A percentile compares a stretch with the other conserved stretches of the same genome.
These are phyloP conservation scores for Candida vartiovaarae DNA, from an alignment of 805 yeast species.

Conservation along the genomic window DNA sequence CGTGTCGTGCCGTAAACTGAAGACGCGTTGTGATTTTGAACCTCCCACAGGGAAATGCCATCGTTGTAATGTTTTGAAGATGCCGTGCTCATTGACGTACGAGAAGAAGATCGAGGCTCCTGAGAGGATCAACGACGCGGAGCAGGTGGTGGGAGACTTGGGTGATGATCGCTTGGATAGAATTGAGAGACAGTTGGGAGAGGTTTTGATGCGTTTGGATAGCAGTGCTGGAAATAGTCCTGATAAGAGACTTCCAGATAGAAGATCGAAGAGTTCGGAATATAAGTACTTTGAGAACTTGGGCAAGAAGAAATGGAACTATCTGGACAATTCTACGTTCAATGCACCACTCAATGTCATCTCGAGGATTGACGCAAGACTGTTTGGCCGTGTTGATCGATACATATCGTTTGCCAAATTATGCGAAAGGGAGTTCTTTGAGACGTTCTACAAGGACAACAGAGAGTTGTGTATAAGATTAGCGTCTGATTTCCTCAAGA, in stretches of 20 bases:
- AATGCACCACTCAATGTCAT: constrained; percentile 33
- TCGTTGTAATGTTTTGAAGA: constrained; percentile 40
- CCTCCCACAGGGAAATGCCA: constrained; percentile 39
- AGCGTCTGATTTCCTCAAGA: constrained; percentile 40
- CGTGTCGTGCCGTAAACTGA: constrained; percentile 44
- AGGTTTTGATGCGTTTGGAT: constrained; percentile 22
- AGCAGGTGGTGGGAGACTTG: neutral
- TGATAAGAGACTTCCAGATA: neutral
- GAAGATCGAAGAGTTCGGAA: constrained; percentile 4
- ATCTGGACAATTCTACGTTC: constrained; percentile 20
- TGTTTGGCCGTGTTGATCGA: constrained; percentile 28
- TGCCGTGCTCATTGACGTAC: constrained; percentile 41
- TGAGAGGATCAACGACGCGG: constrained; percentile 9
- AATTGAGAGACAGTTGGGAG: constrained; percentile 16
- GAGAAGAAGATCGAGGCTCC: constrained; percentile 23
- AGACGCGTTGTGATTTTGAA: constrained; percentile 51
- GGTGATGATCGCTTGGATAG: constrained; percentile 5
- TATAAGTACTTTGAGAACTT: constrained; percentile 6
- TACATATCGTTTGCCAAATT: constrained; percentile 26
- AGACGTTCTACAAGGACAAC: constrained; percentile 36
- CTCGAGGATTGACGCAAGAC: constrained; percentile 30
- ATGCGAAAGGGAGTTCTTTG: constrained; percentile 36
- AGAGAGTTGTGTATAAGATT: constrained; percentile 36
- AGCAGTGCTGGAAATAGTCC: neutral
- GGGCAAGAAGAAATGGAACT: constrained; percentile 16